phyloP scores from a whole-genome alignment of 768 basidiomycete genomes.

The Trametes cingulata region DNA sequence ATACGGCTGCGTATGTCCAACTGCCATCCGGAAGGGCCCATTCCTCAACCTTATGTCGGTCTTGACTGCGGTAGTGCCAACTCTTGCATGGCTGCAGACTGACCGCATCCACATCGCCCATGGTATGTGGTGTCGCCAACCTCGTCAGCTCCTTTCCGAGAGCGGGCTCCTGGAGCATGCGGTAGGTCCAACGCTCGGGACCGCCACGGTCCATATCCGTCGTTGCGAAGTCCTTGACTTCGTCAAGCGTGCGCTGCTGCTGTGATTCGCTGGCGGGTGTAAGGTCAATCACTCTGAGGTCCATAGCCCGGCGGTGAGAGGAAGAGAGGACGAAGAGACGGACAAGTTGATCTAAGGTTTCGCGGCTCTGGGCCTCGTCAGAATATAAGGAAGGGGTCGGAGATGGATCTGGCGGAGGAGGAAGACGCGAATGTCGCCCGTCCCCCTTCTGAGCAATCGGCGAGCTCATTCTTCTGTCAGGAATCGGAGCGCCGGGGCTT shows the following conservation, averaged over 20 bases:
- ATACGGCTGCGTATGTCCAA: conserved; percentile 48
- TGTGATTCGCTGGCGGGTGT: conserved; percentile 48
- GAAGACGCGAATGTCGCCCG: conserved; percentile 5
- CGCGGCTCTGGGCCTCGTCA: background rate
- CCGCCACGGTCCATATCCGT: conserved; percentile 58
- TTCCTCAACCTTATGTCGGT: conserved; percentile 42
- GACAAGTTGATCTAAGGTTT: background rate
- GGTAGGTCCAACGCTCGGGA: conserved; percentile 55
- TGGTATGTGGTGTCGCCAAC: conserved; percentile 39
- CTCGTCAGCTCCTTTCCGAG: conserved; percentile 43
- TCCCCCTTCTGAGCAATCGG: conserved; percentile 16
- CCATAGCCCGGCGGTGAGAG: conserved; percentile 16
- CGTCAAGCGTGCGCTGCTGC: conserved; percentile 49
- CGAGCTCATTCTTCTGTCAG: conserved; percentile 9
- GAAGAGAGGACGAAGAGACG: background rate
- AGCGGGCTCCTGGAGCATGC: conserved; percentile 42
- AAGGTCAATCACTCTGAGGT: conserved; percentile 42
- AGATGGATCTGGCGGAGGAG: conserved; percentile 15
- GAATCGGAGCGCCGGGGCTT: conserved; percentile 20
- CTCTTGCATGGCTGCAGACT: conserved; percentile 45
- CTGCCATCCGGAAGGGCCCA: conserved; percentile 43
- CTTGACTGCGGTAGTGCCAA: conserved; percentile 41
- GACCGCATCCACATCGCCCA: conserved; percentile 38
- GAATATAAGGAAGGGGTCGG: conserved; percentile 7
- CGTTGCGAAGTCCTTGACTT: conserved; percentile 51